Evolutionary conservation across 2,329 filamentous ascomycete species (phyloP).

Genomic region (Hypoxylon sp.): DNA sequence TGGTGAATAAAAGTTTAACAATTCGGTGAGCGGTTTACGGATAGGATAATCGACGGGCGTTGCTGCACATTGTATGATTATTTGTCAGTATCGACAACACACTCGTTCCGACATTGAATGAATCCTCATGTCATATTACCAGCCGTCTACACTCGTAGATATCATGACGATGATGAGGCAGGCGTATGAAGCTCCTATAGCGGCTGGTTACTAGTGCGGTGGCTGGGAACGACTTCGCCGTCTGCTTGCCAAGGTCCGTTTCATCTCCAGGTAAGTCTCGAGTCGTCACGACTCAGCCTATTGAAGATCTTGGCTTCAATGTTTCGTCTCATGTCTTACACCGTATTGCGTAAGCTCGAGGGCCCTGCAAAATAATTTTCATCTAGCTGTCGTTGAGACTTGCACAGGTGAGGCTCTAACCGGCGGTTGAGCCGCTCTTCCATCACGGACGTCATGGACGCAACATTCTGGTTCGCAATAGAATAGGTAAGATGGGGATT

Average conservation of each 20-base stretch:
- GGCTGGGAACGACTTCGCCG: conserved; percentile 10
- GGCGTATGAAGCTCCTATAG: background rate
- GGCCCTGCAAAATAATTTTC: background rate
- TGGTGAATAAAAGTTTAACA: background rate
- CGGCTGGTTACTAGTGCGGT: background rate
- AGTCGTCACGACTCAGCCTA: conserved; percentile 11
- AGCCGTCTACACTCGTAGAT: background rate
- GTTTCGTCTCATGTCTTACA: conserved; percentile 29
- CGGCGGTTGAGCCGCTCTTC: background rate
- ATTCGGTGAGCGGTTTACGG: background rate
- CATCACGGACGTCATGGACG: no score
- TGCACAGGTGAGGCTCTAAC: no score
- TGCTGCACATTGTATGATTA: background rate
- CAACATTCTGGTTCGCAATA: background rate
- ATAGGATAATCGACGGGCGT: background rate
- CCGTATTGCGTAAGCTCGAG: conserved; percentile 30
- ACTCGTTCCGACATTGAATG: background rate
- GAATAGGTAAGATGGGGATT: background rate
- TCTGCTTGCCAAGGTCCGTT: conserved; percentile 36
- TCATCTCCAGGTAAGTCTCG: conserved; percentile 27
- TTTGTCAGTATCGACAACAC: background rate
- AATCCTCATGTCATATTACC: background rate
- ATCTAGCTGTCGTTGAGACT: no score
- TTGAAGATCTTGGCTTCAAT: conserved; percentile 33
- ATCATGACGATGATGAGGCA: background rate